Base-by-base conservation (phyloP, 1,284 basidiomycete genomes). In the Rhizopogon hawkerae region DNA sequence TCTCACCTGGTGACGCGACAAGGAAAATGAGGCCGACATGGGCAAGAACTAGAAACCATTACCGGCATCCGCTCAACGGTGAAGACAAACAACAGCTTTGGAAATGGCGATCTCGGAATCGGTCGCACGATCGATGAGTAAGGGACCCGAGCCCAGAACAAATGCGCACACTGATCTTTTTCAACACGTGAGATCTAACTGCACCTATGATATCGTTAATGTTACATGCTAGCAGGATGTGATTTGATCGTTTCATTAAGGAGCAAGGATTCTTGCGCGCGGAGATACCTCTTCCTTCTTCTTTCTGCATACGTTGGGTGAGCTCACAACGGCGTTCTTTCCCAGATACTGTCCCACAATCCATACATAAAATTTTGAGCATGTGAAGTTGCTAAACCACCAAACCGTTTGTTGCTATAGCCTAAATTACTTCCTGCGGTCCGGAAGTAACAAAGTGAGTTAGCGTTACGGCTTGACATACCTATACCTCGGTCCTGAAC, bases 251-350 rank as follows among this genome's bases (percentile, higher is more conserved):
- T 47, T 44, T 4, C 11, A 31, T 47, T 16, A 45, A 47, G 24
- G 14, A 47, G 24, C 13, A 7, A n/a, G 41, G 44, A 43, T 23
- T 18, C 18, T 26, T 47, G 46, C 39, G 46, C 21, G n/a, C 46
- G 38, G 26, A 47, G 60, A 46, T 48, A 41, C 47, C 46, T 33
- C 50, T 37, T 35, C 24, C 37, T 48, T 47, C 54, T 57, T 62
- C 46, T 51, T 57, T 62, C 46, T 51, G 45, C 46, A 48, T 39
- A 51, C 46, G 37, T 48, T 46, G 54, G 45, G 46, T 14, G 42
- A 46, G 35, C 62, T 67, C 62, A 65, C 67, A 67, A 60, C 61
- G 64, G 65, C 58, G 54, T 65, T 44, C 46, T 54, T 63, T 67
- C 64, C 55, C 57, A 65, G 59, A 50, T 54, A 49, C 49, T 48